Evolutionary conservation across 345 rosid genomes (phyloP), one percentile per base, ranked within the genome.

Genomic region (Melaleuca alternifolia): DNA sequence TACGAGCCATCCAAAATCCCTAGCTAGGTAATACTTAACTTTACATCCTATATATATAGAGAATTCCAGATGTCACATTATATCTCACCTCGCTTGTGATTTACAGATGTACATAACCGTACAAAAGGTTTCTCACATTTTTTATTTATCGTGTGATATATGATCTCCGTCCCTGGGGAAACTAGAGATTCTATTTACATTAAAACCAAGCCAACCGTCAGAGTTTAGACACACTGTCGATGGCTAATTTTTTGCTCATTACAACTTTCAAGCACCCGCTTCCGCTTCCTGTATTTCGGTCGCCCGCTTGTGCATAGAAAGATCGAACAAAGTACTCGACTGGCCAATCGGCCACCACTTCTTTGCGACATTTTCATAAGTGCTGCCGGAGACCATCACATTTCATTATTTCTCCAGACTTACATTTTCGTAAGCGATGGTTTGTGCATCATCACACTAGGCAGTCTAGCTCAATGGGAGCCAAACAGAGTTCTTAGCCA

Each of bases 231-330:
- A 59, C 18, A n/a, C 30, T n/a, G 71, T 16, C n/a, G 6, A 59
- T 13, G 37, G 37, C 18, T n/a, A 59, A 59, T 6, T n/a, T 59
- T 59, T n/a, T 4, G 18, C 16, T 0, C 33, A 14, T n/a, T n/a
- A 33, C 2, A 0, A 28, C 37, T 59, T 10, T 6, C 33, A 6
- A 28, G 18, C 2, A 0, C 30, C 10, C 10, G 0, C 30, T n/a
- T 59, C 37, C n/a, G 0, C 30, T n/a, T 59, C 37, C n/a, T 59
- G n/a, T n/a, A 59, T n/a, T 59, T 30, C 37, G n/a, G 11, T 59
- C n/a, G 71, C 18, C 7, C 13, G 9, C 71, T 59, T n/a, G n/a
- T n/a, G n/a, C 18, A n/a, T 33, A n/a, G 33, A 59, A 59, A 59
- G 37, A 59, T 59, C 8, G 18, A 59, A 16, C 15, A 4, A n/a